These are phyloP conservation scores for Elongisporangium anandrum DNA, from an alignment of 352 stramenopile species.

Conservation along the genomic window DNA sequence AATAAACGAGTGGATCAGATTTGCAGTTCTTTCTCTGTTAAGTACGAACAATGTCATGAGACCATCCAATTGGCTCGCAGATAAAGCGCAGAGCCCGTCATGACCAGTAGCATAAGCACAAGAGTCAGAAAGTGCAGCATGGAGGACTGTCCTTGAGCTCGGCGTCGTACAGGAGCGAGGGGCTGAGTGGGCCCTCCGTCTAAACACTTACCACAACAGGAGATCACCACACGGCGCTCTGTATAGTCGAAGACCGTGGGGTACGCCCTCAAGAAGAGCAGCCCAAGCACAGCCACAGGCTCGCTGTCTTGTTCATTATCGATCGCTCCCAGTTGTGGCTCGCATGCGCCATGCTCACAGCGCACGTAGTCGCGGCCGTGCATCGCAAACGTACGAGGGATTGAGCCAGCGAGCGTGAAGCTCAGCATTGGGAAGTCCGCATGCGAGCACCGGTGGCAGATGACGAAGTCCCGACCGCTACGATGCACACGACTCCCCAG, in stretches of 20 bases:
- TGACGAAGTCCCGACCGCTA: background rate
- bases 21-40: background rate
- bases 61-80: background rate
- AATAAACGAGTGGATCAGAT: background rate
- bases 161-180: background rate
- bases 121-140: background rate
- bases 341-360: slow-evolving; percentile 47
- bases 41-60: background rate
- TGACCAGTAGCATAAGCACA: background rate
- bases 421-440: slow-evolving; percentile 48
- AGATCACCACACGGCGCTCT: slow-evolving; percentile 32
- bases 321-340: slow-evolving; percentile 44
- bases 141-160: background rate
- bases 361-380: slow-evolving; percentile 60
- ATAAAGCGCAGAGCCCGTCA: background rate
- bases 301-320: slow-evolving; percentile 8
- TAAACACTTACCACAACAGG: slow-evolving; percentile 13
- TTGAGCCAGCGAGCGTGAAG: slow-evolving; percentile 29
- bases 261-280: slow-evolving; percentile 60
- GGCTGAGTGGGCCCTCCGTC: background rate
- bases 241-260: slow-evolving; percentile 60
- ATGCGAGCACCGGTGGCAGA: slow-evolving; percentile 34
- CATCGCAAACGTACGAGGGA: slow-evolving; percentile 28
- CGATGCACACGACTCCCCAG: slow-evolving; percentile 8
- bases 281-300: slow-evolving; percentile 51